Evolutionary conservation across 169 alveolate species (phyloP), one percentile per base, ranked within the genome.

Genomic region (Besnoitia besnoiti): DNA sequence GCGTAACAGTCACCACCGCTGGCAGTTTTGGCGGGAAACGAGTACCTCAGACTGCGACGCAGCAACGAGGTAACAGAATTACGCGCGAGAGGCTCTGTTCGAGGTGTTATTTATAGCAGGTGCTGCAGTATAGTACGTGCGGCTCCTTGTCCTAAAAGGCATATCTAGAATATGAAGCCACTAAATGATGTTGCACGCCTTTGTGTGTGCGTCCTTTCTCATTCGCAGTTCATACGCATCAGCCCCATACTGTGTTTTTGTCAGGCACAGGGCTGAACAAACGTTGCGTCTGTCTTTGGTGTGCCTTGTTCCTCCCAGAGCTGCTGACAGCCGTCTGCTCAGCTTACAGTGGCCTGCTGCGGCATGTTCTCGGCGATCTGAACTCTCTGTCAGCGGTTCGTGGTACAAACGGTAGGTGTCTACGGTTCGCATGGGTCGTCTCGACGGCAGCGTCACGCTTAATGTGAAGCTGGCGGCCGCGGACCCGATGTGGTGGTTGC

Each of bases 331-430:
- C 87, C 30, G 87, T 77, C 87, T 77, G 87, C 47, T 42, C 61
- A 21, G 50, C 62, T 5, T 77, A 77, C 59, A 77, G 87, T 30
- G 35, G 61, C 35, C 40, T 77, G 30, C 87, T 77, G 8, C 87
- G 87, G 12, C 87, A 40, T 27, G 7, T 77, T 0, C n/a, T 77
- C 33, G 87, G 87, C 35, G 87, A 77, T 46, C 12, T 77, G 61
- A 37, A 24, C 47, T 77, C 87, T n/a, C 61, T 77, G 40, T 39
- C 87, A 30, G 50, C 87, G 39, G 61, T 77, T 35, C 87, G 59
- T 21, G 87, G 87, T 14, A 21, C 87, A 27, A 77, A 24, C n/a
- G 84, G 84, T 73, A 73, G 24, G 84, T 73, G 84, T 16, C 84
- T 55, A 55, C 33, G 16, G 16, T 55, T 33, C 73, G n/a, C 35